Evolutionary conservation across 805 yeast species (phyloP).

Genomic region (Candida berthetii): DNA sequence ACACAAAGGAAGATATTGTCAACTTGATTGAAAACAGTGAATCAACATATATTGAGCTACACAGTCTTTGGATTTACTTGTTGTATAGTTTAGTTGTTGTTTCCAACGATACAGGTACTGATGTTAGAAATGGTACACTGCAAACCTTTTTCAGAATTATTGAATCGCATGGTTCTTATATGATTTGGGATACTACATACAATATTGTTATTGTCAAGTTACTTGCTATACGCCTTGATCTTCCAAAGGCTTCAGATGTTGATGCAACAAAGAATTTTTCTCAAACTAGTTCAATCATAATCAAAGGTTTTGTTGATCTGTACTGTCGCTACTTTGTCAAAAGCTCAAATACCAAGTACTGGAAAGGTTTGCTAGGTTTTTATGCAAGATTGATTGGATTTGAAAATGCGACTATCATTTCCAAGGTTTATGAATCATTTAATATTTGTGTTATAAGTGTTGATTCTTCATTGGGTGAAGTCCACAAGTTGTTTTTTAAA

Average conservation of each 20-base stretch:
- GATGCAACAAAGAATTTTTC: slow-evolving; percentile 37
- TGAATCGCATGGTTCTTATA: slow-evolving; percentile 57
- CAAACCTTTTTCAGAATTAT: slow-evolving; percentile 83
- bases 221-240: slow-evolving; percentile 20
- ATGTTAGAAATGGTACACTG: slow-evolving; percentile 84
- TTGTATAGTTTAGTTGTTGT: slow-evolving; percentile 56
- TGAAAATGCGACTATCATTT: slow-evolving; percentile 46
- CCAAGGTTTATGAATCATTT: slow-evolving; percentile 49
- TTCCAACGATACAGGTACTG: slow-evolving; percentile 60
- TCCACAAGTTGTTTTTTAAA: slow-evolving; percentile 34
- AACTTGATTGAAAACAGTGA: slow-evolving; percentile 16
- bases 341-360: slow-evolving; percentile 30
- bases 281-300: slow-evolving; percentile 55
- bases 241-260: slow-evolving; percentile 14
- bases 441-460: slow-evolving; percentile 1
- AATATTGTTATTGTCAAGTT: slow-evolving; percentile 52
- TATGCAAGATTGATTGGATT: slow-evolving; percentile 33
- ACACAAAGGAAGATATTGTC: slow-evolving; percentile 18
- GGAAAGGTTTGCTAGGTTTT: slow-evolving; percentile 53
- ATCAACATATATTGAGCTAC: slow-evolving; percentile 20
- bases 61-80: slow-evolving; percentile 58
- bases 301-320: slow-evolving; percentile 62
- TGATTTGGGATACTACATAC: slow-evolving; percentile 69
- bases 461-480: slow-evolving; percentile 21
- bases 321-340: slow-evolving; percentile 45